phyloP scores from a whole-genome alignment of 305 asterid genomes.

The Solanum chacoense region DNA sequence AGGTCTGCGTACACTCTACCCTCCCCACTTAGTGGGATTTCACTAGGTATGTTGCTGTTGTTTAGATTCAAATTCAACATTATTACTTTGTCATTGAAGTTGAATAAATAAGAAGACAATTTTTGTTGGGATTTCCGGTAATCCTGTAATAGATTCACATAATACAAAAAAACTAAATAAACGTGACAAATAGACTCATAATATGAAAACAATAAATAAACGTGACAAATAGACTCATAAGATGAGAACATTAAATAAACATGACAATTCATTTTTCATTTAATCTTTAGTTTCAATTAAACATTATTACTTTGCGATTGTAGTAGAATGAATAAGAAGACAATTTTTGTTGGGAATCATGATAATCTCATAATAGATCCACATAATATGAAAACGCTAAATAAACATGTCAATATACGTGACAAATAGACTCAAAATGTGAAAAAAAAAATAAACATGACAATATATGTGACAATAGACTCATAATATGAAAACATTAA shows the following conservation, averaged over 20 bases:
- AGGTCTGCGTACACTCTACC: background rate
- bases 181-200: background rate
- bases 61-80: background rate
- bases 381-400: background rate
- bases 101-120: background rate
- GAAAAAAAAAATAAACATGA: background rate
- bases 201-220: background rate
- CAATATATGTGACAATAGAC: background rate
- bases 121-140: background rate
- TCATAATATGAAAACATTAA: background rate
- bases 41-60: background rate
- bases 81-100: background rate
- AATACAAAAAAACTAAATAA: background rate
- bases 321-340: background rate
- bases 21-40: background rate
- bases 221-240: background rate
- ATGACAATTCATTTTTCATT: background rate
- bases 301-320: background rate
- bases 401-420: background rate
- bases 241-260: background rate
- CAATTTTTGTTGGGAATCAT: background rate
- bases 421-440: background rate
- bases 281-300: background rate
- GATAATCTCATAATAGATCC: background rate
- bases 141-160: background rate